Evolutionary conservation across 306 rosid genomes (phyloP).

Genomic region (Trifolium repens): DNA sequence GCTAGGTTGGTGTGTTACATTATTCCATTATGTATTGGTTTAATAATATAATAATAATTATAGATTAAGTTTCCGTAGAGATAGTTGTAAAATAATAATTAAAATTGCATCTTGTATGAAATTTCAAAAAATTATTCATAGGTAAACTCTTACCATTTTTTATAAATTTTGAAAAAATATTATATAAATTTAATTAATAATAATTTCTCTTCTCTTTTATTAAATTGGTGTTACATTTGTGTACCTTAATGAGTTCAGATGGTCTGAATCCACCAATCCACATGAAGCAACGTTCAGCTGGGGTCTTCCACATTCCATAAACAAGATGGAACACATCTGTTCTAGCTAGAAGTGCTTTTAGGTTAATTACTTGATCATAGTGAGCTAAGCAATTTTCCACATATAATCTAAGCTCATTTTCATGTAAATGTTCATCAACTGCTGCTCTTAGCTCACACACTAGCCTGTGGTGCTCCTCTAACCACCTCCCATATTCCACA

Average conservation of each 20-base stretch:
- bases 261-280: conserved; percentile 97
- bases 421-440: conserved; percentile 77
- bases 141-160: too few species aligned
- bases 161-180: too few species aligned
- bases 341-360: conserved; percentile 75
- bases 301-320: conserved; percentile 93
- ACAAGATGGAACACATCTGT: conserved; percentile 82
- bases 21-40: too few species aligned
- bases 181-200: too few species aligned
- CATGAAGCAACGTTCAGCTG: conserved; percentile 93
- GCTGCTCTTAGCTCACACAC: conserved; percentile 87
- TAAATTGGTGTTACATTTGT: neutral
- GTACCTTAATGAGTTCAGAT: conserved; percentile 91
- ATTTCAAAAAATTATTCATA: too few species aligned
- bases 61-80: too few species aligned
- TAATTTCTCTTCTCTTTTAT: too few species aligned
- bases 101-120: too few species aligned
- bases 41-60: too few species aligned
- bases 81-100: too few species aligned
- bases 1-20: neutral
- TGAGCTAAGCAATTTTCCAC: conserved; percentile 82
- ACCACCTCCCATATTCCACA: conserved; percentile 83
- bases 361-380: conserved; percentile 70
- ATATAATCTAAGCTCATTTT: conserved; percentile 75
- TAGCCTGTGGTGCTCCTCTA: conserved; percentile 79